Evolutionary conservation across 805 yeast genomes (phyloP).

Genomic region (Hanseniaspora taiwanica): DNA sequence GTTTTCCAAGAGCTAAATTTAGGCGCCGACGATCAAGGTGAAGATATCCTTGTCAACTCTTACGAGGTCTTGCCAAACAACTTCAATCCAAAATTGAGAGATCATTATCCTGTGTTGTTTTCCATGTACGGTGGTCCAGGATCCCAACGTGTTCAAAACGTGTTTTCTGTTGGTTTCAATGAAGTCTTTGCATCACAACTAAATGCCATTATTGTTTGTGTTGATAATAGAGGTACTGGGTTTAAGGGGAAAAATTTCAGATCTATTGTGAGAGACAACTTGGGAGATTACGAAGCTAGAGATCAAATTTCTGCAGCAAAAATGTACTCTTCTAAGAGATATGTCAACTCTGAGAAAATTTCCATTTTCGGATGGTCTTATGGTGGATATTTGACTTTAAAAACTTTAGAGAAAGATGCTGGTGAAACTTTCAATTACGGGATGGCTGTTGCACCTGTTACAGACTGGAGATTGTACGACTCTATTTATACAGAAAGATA

Average conservation of each 20-base stretch:
- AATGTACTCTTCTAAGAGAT: conserved; percentile 45
- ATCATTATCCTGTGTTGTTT: conserved; percentile 75
- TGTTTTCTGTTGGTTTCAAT: conserved; percentile 52
- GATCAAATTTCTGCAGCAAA: conserved; percentile 86
- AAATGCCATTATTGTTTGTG: conserved; percentile 79
- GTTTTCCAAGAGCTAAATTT: conserved; percentile 40
- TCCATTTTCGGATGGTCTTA: conserved; percentile 99
- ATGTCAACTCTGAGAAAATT: conserved; percentile 52
- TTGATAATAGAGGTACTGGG: conserved; percentile 97
- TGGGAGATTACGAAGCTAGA: conserved; percentile 70
- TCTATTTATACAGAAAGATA: conserved; percentile 91
- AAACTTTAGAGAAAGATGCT: conserved; percentile 71
- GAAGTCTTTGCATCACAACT: conserved; percentile 65
- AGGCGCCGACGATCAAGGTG: conserved; percentile 34
- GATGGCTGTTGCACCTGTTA: conserved; percentile 94
- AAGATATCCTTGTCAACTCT: conserved; percentile 42
- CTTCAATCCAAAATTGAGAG: conserved; percentile 37
- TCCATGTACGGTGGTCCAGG: conserved; percentile 95
- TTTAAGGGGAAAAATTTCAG: conserved; percentile 70
- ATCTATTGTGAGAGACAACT: conserved; percentile 62
- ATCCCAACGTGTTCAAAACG: conserved; percentile 64
- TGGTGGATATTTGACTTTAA: conserved; percentile 88
- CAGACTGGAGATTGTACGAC: conserved; percentile 86
- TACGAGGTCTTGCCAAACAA: conserved; percentile 66
- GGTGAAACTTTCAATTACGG: conserved; percentile 74